Evolutionary conservation across 208 protist species (phyloP).

Genomic region (Acanthamoeba culbertsoni): DNA sequence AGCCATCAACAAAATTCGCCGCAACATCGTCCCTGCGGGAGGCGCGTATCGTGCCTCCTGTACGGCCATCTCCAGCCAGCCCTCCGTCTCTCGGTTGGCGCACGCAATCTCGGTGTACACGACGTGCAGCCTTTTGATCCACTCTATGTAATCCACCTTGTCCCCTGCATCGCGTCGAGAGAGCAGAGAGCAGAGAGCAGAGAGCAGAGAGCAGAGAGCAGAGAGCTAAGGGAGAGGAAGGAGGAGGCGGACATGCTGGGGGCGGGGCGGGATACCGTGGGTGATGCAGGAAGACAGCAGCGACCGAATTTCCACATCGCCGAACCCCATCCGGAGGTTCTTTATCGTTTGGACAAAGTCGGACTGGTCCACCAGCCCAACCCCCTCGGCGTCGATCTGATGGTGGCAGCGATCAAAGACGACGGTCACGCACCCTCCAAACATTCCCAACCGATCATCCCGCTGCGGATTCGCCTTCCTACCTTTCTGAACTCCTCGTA

Average conservation of each 20-base stretch:
- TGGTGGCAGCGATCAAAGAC: not conserved
- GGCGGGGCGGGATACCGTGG: not conserved
- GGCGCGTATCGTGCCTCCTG: not conserved
- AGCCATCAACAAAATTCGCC: not conserved
- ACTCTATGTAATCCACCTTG: conserved; percentile 5
- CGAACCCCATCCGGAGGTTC: conserved; percentile 10
- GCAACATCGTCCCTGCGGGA: not conserved
- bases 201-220: no score
- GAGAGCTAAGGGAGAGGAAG: no score
- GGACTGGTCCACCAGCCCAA: not conserved
- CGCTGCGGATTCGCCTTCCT: no score
- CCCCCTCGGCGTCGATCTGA: not conserved
- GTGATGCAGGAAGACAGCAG: not conserved
- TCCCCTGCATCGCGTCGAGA: not conserved
- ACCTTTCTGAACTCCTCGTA: conserved; percentile 17
- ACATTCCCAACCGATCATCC: not conserved
- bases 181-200: no score
- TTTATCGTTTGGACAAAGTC: conserved; percentile 26
- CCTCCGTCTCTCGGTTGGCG: not conserved
- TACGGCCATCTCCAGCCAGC: not conserved
- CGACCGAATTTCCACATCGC: not conserved
- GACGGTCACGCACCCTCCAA: not conserved
- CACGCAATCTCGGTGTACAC: conserved; percentile 8
- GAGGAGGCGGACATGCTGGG: not conserved
- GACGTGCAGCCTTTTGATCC: conserved; percentile 27